Conservation (phyloP, 2,329 filamentous ascomycete species). For the Colletotrichum magnum region DNA sequence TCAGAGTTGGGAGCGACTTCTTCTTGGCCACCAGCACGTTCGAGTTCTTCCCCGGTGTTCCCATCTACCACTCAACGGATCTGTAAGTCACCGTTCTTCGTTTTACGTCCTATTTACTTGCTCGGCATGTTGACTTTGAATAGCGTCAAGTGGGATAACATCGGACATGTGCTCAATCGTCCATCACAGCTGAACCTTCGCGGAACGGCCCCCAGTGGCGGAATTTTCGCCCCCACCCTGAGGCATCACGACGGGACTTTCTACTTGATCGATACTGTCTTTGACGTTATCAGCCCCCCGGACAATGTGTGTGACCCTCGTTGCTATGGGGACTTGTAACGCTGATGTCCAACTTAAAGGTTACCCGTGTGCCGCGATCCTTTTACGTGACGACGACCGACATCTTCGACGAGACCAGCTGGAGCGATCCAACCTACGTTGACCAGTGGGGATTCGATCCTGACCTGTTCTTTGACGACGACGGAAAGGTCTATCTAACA, state of each 20-base stretch:
- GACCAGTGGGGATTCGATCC: constrained; percentile 41
- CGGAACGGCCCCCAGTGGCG: constrained; percentile 39
- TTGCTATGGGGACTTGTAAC: neutral
- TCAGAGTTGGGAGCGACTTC: constrained; percentile 36
- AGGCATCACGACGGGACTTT: constrained; percentile 37
- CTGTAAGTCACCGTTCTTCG: too few species aligned
- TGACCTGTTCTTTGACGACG: constrained; percentile 40
- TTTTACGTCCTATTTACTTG: too few species aligned
- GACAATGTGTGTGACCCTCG: constrained; percentile 25
- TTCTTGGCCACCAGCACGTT: constrained; percentile 40
- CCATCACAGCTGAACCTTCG: constrained; percentile 39
- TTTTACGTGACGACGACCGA: constrained; percentile 39
- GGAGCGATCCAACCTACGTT: constrained; percentile 40
- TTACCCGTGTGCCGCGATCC: constrained; percentile 35
- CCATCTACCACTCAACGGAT: constrained; percentile 39
- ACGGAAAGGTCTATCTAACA: constrained; percentile 38
- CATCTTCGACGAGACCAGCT: constrained; percentile 39
- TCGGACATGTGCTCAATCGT: constrained; percentile 36
- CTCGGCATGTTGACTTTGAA: too few species aligned
- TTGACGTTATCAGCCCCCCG: constrained; percentile 38
- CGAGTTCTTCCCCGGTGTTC: constrained; percentile 40
- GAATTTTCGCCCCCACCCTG: constrained; percentile 38
- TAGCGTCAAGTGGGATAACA: constrained; percentile 40
- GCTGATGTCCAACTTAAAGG: constrained; percentile 4
- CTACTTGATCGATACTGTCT: constrained; percentile 37